phyloP scores from a whole-genome alignment of 805 yeast species.

The Teunomyces pallodes region DNA sequence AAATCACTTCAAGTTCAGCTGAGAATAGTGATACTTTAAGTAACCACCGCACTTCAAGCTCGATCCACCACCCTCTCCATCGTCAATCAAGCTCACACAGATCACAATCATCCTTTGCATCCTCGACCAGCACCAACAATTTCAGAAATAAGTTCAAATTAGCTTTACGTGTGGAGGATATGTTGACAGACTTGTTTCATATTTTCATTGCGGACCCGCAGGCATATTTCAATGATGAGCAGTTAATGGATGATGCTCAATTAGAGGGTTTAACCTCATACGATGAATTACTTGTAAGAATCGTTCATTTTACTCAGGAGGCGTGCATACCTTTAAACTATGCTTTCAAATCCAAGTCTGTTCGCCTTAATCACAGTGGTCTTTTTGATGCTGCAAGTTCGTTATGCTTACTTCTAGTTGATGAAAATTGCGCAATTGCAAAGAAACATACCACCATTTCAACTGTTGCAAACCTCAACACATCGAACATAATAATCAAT shows the following conservation, averaged over 20 bases:
- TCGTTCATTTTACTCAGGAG: conserved; percentile 22
- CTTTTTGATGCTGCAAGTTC: conserved; percentile 35
- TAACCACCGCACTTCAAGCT: background rate
- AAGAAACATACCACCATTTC: conserved; percentile 20
- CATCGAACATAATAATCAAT: conserved; percentile 31
- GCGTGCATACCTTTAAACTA: conserved; percentile 23
- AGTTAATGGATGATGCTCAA: conserved; percentile 19
- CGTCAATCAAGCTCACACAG: conserved; percentile 3
- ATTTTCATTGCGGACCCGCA: conserved; percentile 34
- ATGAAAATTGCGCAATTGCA: conserved; percentile 11
- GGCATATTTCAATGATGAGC: conserved; percentile 28
- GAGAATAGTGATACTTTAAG: background rate
- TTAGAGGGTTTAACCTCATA: conserved; percentile 8
- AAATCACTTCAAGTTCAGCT: conserved; percentile 2
- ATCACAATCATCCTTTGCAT: background rate
- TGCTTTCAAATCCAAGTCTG: conserved; percentile 19
- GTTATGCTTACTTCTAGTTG: conserved; percentile 31
- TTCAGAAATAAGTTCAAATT: conserved; percentile 1
- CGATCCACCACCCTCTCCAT: background rate
- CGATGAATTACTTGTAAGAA: conserved; percentile 8
- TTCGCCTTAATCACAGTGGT: conserved; percentile 12
- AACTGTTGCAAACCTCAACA: conserved; percentile 23
- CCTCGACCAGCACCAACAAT: background rate
- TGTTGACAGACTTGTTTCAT: conserved; percentile 30
- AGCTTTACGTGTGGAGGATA: conserved; percentile 18